Conservation (phyloP, 179 eudicot genomes). For the Beta corolliflora region DNA sequence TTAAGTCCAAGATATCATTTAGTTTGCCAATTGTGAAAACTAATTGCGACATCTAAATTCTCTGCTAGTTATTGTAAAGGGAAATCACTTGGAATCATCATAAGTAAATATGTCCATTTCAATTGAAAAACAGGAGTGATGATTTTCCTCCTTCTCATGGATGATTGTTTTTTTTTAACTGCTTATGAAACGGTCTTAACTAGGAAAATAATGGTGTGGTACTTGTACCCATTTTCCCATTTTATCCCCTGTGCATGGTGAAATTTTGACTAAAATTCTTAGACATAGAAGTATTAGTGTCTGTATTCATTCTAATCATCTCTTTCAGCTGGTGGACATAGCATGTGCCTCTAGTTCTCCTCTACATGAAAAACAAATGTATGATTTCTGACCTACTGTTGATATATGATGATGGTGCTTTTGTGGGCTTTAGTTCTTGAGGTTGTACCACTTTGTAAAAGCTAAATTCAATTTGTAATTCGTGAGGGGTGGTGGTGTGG, state of each 20-base stretch:
- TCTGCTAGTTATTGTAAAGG: no score
- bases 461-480: no score
- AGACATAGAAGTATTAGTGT: not conserved
- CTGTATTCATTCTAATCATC: not conserved
- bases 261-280: not conserved
- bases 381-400: not conserved
- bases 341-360: not conserved
- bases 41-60: no score
- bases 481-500: no score
- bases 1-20: no score
- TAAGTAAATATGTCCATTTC: no score
- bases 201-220: not conserved
- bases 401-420: not conserved
- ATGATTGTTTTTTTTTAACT: not conserved
- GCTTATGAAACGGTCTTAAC: not conserved
- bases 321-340: not conserved
- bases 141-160: no score
- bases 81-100: no score
- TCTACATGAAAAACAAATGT: not conserved
- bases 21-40: no score
- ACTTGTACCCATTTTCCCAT: not conserved
- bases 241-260: not conserved
- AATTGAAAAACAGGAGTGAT: no score
- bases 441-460: not conserved
- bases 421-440: not conserved